Evolutionary conservation across 805 yeast species (phyloP), one percentile per base, ranked within the genome.

Genomic region (Zygoascus ofunaensis): DNA sequence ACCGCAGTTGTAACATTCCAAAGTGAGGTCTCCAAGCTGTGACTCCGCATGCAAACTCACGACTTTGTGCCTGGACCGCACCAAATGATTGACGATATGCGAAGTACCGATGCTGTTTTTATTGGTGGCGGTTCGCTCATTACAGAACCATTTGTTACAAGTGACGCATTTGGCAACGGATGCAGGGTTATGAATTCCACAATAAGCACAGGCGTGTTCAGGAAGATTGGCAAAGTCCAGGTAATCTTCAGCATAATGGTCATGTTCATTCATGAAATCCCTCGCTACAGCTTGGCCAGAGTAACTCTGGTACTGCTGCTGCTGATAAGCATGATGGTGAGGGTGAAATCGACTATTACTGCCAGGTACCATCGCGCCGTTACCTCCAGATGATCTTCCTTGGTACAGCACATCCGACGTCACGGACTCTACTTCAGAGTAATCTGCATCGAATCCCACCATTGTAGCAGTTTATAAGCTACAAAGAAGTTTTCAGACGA

Each of bases 1-100:
- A 24, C 95, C 95, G 67, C 97, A 89, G 57, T 80, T 81, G 64
- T 87, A 89, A 65, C 97, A 89, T 61, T 89, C 97, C 46, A 89
- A 65, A 1, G 79, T 72, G 4, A 89, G 81, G 43, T 83, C 95
- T n/a, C 96, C 96, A 21, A 87, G 68, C 49, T 84, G 87, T 1
- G 89, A 80, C 21, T 82, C 82, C 32, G 79, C 79, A 60, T 87
- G 95, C 38, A 87, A 70, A 1, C 82, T 70, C 2, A 89, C 87
- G 14, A 53, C 68, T 54, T 80, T 79, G 60, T 89, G 97, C 49
- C 80, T 77, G 1, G 95, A 75, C 53, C 84, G 65, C 23, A 87
- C 94, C 59, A 87, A 65, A 62, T 89, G 97, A 15, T 84, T 83
- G 17, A 89, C 79, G 14, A 89, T 84, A 60, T 89, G 97, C 1